phyloP scores from a whole-genome alignment of 2,329 filamentous ascomycete species.

The Laburnicola sp. region DNA sequence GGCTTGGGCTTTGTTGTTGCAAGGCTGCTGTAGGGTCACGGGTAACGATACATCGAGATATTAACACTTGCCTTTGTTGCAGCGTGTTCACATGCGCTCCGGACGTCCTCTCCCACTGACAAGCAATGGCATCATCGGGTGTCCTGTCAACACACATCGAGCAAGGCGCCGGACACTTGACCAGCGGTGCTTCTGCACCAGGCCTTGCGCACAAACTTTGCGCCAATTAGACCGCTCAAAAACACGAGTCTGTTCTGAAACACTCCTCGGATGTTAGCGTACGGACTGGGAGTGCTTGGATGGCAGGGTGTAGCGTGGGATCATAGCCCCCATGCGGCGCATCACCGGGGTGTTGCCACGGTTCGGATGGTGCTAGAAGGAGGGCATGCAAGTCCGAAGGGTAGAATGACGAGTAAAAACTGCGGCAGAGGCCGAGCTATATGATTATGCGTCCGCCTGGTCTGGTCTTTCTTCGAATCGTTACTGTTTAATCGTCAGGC shows the following conservation, averaged over 20 bases:
- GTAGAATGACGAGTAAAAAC: not conserved
- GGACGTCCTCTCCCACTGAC: not conserved
- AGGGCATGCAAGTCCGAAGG: slow-evolving; percentile 6
- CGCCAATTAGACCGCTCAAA: not conserved
- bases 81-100: not conserved
- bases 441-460: slow-evolving; percentile 4
- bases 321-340: slow-evolving; percentile 1
- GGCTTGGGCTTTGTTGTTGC: too few relatives aligned
- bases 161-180: slow-evolving; percentile 2
- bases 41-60: not conserved
- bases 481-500: not conserved
- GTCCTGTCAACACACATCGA: not conserved
- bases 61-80: not conserved
- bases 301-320: slow-evolving; percentile 4
- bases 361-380: slow-evolving; percentile 5
- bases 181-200: slow-evolving; percentile 1
- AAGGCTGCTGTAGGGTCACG: not conserved
- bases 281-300: slow-evolving; percentile 4
- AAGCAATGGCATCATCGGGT: slow-evolving; percentile 1
- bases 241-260: not conserved
- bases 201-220: not conserved
- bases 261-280: slow-evolving; percentile 3
- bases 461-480: not conserved
- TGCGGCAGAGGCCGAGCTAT: slow-evolving; percentile 1
- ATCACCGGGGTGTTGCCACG: not conserved